phyloP scores from a whole-genome alignment of 2,329 filamentous ascomycete genomes.

The Colletotrichum orchidophilum region DNA sequence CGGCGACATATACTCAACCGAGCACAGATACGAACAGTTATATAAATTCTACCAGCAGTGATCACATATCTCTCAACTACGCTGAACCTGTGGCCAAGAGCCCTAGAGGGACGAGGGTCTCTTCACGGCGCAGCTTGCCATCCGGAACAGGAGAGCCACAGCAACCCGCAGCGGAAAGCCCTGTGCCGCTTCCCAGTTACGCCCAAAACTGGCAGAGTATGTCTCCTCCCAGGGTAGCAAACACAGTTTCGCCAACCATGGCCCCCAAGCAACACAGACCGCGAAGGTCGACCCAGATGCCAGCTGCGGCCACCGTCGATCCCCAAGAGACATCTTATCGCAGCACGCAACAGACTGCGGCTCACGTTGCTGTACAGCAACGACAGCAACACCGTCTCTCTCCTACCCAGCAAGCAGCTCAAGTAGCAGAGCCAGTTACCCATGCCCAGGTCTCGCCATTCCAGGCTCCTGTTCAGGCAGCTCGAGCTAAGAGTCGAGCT shows the following conservation, averaged over 20 bases:
- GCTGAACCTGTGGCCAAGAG: conserved; percentile 5
- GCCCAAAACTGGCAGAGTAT: conserved; percentile 18
- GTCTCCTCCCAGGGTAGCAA: conserved; percentile 12
- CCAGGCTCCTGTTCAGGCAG: conserved; percentile 36
- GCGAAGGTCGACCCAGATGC: conserved; percentile 3
- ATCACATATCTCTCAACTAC: background rate
- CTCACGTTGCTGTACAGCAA: conserved; percentile 34
- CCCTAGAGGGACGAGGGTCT: background rate
- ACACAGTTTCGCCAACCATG: conserved; percentile 8
- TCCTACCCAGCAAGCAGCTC: conserved; percentile 23
- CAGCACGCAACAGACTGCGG: conserved; percentile 32
- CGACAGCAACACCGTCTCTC: conserved; percentile 42
- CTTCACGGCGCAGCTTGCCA: conserved; percentile 27
- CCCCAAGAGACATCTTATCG: conserved; percentile 3
- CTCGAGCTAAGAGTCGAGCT: conserved; percentile 45
- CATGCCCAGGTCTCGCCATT: conserved; percentile 44
- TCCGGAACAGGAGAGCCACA: conserved; percentile 13
- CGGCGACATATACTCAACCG: conserved; percentile 7
- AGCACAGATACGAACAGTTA: conserved; percentile 1
- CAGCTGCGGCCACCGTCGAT: background rate
- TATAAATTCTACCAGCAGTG: background rate
- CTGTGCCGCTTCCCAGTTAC: background rate
- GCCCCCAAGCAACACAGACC: conserved; percentile 1
- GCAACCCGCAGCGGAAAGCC: conserved; percentile 3
- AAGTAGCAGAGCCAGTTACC: conserved; percentile 38